Conservation (phyloP, 140 eudicot species). For the Cichorium intybus region DNA sequence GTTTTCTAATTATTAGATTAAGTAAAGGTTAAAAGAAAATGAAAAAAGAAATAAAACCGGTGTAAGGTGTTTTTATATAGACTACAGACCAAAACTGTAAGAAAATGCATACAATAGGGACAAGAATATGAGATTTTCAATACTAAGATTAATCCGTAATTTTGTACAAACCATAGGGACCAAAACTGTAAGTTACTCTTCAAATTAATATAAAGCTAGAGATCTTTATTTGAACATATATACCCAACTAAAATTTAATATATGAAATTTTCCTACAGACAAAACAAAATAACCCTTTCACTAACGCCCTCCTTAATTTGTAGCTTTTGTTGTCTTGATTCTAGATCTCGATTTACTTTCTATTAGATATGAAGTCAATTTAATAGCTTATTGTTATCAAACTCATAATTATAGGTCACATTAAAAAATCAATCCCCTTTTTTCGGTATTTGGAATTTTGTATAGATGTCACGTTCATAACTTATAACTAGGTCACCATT, state of each 20-base stretch:
- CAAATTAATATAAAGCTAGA: too few species aligned
- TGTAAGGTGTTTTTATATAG: too few species aligned
- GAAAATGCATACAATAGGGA: too few species aligned
- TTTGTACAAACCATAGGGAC: too few species aligned
- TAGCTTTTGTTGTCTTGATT: background rate
- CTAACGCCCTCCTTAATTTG: background rate
- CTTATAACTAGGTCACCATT: background rate
- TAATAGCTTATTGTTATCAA: background rate
- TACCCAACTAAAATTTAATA: background rate
- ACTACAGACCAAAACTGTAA: too few species aligned
- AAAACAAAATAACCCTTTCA: background rate
- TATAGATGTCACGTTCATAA: background rate
- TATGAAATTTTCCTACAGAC: background rate
- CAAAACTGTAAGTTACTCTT: too few species aligned
- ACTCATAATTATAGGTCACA: background rate
- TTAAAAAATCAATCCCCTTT: background rate
- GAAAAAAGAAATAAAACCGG: background rate
- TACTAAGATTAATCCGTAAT: too few species aligned
- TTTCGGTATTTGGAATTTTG: background rate
- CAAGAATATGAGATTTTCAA: too few species aligned
- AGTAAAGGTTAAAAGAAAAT: background rate
- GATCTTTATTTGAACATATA: background rate
- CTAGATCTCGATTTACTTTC: background rate
- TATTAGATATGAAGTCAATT: background rate
- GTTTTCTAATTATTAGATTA: too few species aligned